phyloP scores from a whole-genome alignment of 306 rosid species.

The Prunus dulcis region DNA sequence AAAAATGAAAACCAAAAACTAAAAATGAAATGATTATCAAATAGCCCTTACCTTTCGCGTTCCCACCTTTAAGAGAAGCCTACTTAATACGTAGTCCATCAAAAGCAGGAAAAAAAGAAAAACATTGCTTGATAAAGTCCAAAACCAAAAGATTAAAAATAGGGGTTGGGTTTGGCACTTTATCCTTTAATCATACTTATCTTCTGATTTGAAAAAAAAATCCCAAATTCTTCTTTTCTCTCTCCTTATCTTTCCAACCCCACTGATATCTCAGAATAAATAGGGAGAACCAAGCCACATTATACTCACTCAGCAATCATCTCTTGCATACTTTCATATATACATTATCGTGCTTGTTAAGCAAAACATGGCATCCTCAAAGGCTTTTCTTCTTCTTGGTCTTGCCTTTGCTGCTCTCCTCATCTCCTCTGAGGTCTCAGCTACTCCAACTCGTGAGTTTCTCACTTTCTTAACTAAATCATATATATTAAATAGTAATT shows the following conservation, averaged over 20 bases:
- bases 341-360: neutral
- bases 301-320: neutral
- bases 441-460: neutral
- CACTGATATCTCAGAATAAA: neutral
- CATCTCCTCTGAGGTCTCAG: slow-evolving; percentile 15
- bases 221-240: neutral
- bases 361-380: neutral
- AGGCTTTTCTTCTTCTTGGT: slow-evolving; percentile 6
- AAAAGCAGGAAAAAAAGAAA: no score
- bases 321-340: neutral
- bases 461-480: neutral
- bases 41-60: no score
- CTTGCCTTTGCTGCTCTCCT: slow-evolving; percentile 13
- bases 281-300: slow-evolving; percentile 1
- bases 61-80: no score
- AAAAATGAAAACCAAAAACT: no score
- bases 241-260: neutral
- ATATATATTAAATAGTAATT: neutral
- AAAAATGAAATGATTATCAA: no score
- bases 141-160: no score
- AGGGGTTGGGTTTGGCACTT: neutral
- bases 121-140: neutral
- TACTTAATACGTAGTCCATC: no score
- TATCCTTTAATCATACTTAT: neutral
- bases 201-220: neutral